phyloP scores from a whole-genome alignment of 2,329 filamentous ascomycete genomes.

The Elsinoe perseae region DNA sequence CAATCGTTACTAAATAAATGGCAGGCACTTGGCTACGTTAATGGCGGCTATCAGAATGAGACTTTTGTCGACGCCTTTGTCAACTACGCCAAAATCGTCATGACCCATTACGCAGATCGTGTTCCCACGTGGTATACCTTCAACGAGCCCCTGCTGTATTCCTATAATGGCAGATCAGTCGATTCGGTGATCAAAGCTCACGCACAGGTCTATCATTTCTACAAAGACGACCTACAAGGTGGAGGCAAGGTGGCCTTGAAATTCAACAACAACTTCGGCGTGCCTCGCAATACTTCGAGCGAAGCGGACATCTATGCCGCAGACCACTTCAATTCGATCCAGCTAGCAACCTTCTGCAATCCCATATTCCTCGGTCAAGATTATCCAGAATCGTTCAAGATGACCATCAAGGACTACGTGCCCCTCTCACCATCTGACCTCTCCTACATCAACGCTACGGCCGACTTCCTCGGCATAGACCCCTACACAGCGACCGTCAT shows the following conservation, averaged over 20 bases:
- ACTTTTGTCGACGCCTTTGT: constrained; percentile 30
- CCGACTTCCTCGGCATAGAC: constrained; percentile 28
- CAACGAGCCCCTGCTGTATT: constrained; percentile 29
- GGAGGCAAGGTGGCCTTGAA: constrained; percentile 45
- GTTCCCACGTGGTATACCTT: constrained; percentile 35
- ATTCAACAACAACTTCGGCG: constrained; percentile 37
- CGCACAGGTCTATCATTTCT: constrained; percentile 35
- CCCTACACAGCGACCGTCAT: constrained; percentile 26
- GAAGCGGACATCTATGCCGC: constrained; percentile 39
- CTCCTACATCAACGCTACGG: constrained; percentile 21
- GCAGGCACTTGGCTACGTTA: constrained; percentile 19
- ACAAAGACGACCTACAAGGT: constrained; percentile 47
- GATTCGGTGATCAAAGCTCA: constrained; percentile 20
- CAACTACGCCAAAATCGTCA: constrained; percentile 31
- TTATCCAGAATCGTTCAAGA: constrained; percentile 43
- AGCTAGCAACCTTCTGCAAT: constrained; percentile 46
- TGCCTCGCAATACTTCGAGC: constrained; percentile 32
- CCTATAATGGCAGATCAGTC: background rate
- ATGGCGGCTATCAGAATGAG: constrained; percentile 31
- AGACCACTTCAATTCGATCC: constrained; percentile 37
- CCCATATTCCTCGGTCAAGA: constrained; percentile 46
- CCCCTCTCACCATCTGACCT: constrained; percentile 44
- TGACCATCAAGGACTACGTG: constrained; percentile 40
- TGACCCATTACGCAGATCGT: constrained; percentile 30
- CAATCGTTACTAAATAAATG: background rate